Evolutionary conservation across 139 green algal genomes (phyloP), one percentile per base, ranked within the genome.

Genomic region (Yamagishiella unicocca): DNA sequence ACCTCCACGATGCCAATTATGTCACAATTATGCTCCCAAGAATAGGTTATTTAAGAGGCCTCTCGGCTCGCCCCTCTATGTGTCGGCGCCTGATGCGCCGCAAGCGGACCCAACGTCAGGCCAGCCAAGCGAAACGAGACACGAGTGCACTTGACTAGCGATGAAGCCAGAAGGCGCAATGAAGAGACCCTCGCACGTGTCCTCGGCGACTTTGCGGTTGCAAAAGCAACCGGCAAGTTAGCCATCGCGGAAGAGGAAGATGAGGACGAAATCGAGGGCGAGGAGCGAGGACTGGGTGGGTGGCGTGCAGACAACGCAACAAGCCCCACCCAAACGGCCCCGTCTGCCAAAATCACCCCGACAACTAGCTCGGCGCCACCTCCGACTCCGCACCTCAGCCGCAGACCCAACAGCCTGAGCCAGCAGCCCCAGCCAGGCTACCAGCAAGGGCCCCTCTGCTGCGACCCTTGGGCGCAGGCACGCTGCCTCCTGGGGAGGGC

Each of bases 211-310:
- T 86, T 86, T 33, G 43, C 43, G 6, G 8, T n/a, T 0, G 64
- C 66, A 12, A 86, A 86, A 24, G 62, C 42, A 9, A 4, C 62
- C 0, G 80, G 80, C 31, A 29, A 53, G 2, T 27, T 86, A 24
- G 45, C 54, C 7, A 45, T 64, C 9, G 64, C 40, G 2, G 80
- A 78, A 8, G 62, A 78, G 31, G 80, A 86, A 0, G 80, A 86
- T 9, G 80, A 86, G 27, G 79, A 85, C 17, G 79, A 85, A 27
- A 6, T 77, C 9, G 62, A 86, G 67, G 80, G 80, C 43, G 80
- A 54, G n/a, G 80, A 86, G 80, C 22, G 64, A 68, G 25, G 80
- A 86, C 80, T 86, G 80, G 80, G 80, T 86, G 2, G 80, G 80
- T 86, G 80, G 80, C 62, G 80, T 9, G 62, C 80, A 7, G 80